These are phyloP conservation scores for Penicillium ucsense DNA, from an alignment of 495 filamentous ascomycete genomes.

Conservation along the genomic window DNA sequence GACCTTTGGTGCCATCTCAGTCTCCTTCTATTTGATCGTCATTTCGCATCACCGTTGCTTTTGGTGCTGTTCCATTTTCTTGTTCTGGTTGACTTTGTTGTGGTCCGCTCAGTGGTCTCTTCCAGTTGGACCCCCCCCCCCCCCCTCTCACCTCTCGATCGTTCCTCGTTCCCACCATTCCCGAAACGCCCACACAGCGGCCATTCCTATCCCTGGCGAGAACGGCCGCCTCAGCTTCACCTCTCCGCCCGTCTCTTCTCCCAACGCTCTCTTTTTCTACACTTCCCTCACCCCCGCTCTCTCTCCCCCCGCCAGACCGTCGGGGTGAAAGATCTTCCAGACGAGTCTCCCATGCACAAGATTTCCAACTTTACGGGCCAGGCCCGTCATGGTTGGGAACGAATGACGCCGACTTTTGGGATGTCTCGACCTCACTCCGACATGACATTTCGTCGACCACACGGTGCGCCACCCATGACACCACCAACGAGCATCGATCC, in stretches of 20 bases:
- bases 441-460: constrained; percentile 64
- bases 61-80: neutral
- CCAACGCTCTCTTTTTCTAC: constrained; percentile 10
- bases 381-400: constrained; percentile 86
- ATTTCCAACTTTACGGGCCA: constrained; percentile 73
- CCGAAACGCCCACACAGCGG: constrained; percentile 30
- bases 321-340: constrained; percentile 31
- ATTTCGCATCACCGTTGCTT: neutral
- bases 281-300: constrained; percentile 22
- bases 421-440: constrained; percentile 70
- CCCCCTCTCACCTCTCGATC: constrained; percentile 10
- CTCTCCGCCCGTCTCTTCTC: constrained; percentile 7
- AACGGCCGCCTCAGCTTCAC: constrained; percentile 14
- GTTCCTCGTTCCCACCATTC: constrained; percentile 28
- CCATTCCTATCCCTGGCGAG: constrained; percentile 37
- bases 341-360: constrained; percentile 65
- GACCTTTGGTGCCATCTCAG: neutral
- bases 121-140: neutral
- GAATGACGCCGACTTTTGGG: constrained; percentile 76
- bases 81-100: neutral
- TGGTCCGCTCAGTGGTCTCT: neutral
- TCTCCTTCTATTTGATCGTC: neutral
- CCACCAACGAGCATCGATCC: constrained; percentile 56
- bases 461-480: constrained; percentile 54
- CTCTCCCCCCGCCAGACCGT: constrained; percentile 28